Base-by-base conservation (phyloP, 31 red algal genomes). In the Bonnemaisonia californica region DNA sequence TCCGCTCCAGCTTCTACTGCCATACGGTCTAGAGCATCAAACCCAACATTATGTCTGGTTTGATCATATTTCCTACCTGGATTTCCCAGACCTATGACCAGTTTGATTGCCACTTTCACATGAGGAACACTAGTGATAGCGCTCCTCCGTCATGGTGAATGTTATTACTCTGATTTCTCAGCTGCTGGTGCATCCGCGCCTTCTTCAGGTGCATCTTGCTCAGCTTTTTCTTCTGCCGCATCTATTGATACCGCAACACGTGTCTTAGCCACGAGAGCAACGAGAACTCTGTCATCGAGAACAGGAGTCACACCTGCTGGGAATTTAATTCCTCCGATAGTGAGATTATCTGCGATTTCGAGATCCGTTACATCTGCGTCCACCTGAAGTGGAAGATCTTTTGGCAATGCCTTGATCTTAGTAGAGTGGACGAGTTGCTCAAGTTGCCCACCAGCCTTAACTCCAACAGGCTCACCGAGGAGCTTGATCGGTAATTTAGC, bases 401-500 rank as follows among this genome's bases (percentile, higher is more conserved):
- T 66, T 26, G 76, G 76, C 21, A 66, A 41, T 19, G 27, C 67
- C 32, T 21, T 40, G 23, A 80, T 38, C 27, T 80, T 42, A 26
- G 38, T 24, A 35, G 21, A 37, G 37, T 34, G 76, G 24, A 67
- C 21, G 47, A 80, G 57, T 42, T 64, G 58, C 28, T 31, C 57
- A 22, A 80, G 26, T 27, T 68, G 19, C 23, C 76, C 76, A 30
- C 76, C 76, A 23, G 29, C 29, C 33, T 67, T 66, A 38, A 65
- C 58, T 23, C 76, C 76, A 32, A 35, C 58, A 30, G 76, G 28
- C 55, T 36, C 58, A 30, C 76, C 76, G 29, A 45, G 30, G 29
- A 80, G 33, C 55, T 65, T 42, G 21, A 80, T 22, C 67, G 76
- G 76, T 68, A 80, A 19, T 30, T 62, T 80, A 66, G 37, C 58